Conservation (phyloP, 2,329 filamentous ascomycete genomes). For the Karstenula rhodostoma region DNA sequence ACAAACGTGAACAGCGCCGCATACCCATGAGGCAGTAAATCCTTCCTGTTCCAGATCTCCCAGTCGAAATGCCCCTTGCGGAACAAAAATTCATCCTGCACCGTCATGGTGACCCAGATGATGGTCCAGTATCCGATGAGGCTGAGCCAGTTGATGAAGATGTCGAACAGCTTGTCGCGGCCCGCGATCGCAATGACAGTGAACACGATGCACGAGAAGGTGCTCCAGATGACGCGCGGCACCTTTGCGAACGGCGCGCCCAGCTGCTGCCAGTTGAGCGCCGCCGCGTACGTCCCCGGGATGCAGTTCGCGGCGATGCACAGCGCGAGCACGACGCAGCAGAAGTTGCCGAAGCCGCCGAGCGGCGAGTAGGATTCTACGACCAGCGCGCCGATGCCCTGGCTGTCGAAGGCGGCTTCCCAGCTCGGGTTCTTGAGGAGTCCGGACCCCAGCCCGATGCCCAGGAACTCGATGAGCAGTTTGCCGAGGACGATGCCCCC, state of each 20-base stretch:
- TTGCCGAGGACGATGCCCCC: conserved; percentile 64
- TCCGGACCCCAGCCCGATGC: conserved; percentile 68
- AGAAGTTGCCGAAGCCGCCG: conserved; percentile 75
- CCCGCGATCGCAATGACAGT: conserved; percentile 72
- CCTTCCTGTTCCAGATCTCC: conserved; percentile 33
- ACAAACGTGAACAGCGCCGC: conserved; percentile 33
- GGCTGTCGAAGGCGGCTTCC: conserved; percentile 62
- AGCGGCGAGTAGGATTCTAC: conserved; percentile 66
- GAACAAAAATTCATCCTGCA: conserved; percentile 32
- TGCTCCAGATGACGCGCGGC: conserved; percentile 73
- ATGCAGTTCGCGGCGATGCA: conserved; percentile 75
- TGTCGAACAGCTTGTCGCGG: conserved; percentile 63
- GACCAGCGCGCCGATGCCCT: conserved; percentile 66
- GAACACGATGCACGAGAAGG: conserved; percentile 60
- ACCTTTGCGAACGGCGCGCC: conserved; percentile 65
- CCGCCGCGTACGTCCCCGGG: conserved; percentile 72
- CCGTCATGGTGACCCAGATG: conserved; percentile 34
- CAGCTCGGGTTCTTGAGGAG: conserved; percentile 61
- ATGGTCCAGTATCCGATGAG: conserved; percentile 44
- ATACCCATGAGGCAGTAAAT: conserved; percentile 30
- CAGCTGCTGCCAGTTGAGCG: conserved; percentile 72
- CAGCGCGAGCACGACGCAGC: conserved; percentile 70
- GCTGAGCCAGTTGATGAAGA: conserved; percentile 68
- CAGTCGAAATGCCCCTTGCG: conserved; percentile 28
- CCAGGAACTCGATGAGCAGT: conserved; percentile 66